Evolutionary conservation across 2,329 filamentous ascomycete genomes (phyloP).

Genomic region (Fusarium brachygibbosum): DNA sequence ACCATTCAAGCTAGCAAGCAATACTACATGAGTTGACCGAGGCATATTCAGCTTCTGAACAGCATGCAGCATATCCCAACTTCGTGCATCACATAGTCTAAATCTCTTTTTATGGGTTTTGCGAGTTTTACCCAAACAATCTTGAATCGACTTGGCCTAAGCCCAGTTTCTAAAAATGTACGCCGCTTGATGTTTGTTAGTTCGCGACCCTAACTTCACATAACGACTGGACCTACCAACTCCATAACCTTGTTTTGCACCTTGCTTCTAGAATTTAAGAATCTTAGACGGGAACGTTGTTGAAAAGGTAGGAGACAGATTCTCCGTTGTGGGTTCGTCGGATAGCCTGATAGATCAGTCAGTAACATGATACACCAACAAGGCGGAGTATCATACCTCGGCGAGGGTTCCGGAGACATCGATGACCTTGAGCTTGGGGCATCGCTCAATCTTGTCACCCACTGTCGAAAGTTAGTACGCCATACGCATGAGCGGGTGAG

Average conservation of each 20-base stretch:
- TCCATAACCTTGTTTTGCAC: constrained; percentile 41
- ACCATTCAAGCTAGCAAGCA: constrained; percentile 14
- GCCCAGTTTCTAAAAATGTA: constrained; percentile 39
- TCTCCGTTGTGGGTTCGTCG: constrained; percentile 76
- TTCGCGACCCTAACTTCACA: constrained; percentile 13
- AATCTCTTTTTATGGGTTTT: constrained; percentile 35
- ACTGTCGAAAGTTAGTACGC: constrained; percentile 54
- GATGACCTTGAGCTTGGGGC: constrained; percentile 87
- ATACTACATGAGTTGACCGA: constrained; percentile 16
- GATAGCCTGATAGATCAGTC: constrained; percentile 65
- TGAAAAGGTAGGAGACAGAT: constrained; percentile 76
- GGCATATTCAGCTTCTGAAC: constrained; percentile 8
- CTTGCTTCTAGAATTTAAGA: constrained; percentile 13
- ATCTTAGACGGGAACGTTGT: constrained; percentile 69
- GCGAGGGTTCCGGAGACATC: constrained; percentile 88
- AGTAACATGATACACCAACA: constrained; percentile 5
- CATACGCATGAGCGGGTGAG: background rate
- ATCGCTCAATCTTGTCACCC: constrained; percentile 82
- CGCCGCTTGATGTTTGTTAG: constrained; percentile 42
- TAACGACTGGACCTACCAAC: constrained; percentile 41
- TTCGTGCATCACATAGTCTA: constrained; percentile 25
- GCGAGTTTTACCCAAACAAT: constrained; percentile 34
- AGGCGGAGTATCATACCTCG: constrained; percentile 57
- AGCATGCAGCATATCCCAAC: constrained; percentile 11
- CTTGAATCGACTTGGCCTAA: constrained; percentile 32